phyloP scores from a whole-genome alignment of 345 rosid genomes.

The Eucalyptus curtisii region DNA sequence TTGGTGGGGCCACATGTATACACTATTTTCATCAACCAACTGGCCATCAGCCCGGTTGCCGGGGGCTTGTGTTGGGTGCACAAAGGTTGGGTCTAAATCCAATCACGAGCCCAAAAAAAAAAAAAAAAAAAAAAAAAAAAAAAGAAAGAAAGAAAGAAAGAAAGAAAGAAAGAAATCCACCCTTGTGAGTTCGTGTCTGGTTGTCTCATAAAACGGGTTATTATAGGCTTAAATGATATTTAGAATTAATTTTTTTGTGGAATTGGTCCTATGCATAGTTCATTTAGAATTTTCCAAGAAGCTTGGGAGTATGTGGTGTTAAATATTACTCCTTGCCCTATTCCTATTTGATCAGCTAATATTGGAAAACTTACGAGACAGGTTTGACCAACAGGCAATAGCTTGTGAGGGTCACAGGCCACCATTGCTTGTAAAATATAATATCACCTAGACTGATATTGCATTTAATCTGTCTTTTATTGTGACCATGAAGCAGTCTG shows the following conservation, averaged over 20 bases:
- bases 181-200: neutral
- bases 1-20: neutral
- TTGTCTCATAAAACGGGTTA: neutral
- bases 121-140: neutral
- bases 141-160: neutral
- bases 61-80: neutral
- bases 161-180: neutral
- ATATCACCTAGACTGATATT: neutral
- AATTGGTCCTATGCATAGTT: neutral
- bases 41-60: neutral
- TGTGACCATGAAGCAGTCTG: neutral
- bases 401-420: neutral
- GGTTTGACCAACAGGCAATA: neutral
- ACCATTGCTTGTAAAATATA: neutral
- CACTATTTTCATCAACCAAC: neutral
- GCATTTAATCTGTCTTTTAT: neutral
- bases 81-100: neutral
- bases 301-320: neutral
- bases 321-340: neutral
- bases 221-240: neutral
- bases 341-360: neutral
- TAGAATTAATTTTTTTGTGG: neutral
- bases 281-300: neutral
- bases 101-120: neutral
- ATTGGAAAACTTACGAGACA: neutral